Percentiles rank a stretch among this genome's conserved stretches.
Evolutionary conservation across 2,329 filamentous ascomycete species (phyloP).

Genomic region (Lachnellula arida): DNA sequence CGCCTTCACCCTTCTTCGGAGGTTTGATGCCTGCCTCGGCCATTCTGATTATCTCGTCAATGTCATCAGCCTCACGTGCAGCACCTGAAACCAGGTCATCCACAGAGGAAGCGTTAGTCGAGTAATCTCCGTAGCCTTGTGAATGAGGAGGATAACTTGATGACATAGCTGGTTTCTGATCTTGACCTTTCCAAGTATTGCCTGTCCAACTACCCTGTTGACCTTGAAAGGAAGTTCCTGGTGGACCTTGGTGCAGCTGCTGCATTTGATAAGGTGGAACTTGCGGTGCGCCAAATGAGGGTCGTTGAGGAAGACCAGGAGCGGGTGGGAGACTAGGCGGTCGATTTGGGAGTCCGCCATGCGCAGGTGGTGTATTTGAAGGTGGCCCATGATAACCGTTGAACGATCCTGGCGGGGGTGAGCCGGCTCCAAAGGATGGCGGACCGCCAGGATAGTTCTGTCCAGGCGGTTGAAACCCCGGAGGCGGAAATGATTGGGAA

Average conservation of each 20-base stretch:
- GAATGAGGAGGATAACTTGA: constrained; percentile 34
- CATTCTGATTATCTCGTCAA: constrained; percentile 61
- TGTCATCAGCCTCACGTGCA: constrained; percentile 51
- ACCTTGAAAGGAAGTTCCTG: constrained; percentile 23
- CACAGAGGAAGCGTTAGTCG: constrained; percentile 39
- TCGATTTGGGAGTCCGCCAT: constrained; percentile 41
- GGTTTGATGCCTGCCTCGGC: constrained; percentile 57
- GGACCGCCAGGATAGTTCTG: constrained; percentile 27
- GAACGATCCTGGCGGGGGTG: constrained; percentile 36
- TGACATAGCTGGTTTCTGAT: constrained; percentile 36
- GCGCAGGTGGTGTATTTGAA: constrained; percentile 35
- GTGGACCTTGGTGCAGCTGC: constrained; percentile 50
- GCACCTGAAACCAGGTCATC: constrained; percentile 45
- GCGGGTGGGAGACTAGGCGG: constrained; percentile 51
- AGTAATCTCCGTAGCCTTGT: constrained; percentile 32
- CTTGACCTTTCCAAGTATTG: constrained; percentile 34
- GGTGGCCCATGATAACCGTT: constrained; percentile 39
- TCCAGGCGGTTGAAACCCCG: constrained; percentile 26
- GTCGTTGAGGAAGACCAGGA: constrained; percentile 56
- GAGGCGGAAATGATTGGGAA: constrained; percentile 30
- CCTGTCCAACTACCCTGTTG: constrained; percentile 31
- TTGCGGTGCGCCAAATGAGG: constrained; percentile 48
- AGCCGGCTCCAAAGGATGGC: constrained; percentile 36
- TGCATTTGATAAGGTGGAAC: constrained; percentile 47
- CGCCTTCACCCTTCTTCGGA: constrained; percentile 37